These are phyloP conservation scores for Suhomyces yuchorum DNA, from an alignment of 1,139 yeast species.

Conservation along the genomic window DNA sequence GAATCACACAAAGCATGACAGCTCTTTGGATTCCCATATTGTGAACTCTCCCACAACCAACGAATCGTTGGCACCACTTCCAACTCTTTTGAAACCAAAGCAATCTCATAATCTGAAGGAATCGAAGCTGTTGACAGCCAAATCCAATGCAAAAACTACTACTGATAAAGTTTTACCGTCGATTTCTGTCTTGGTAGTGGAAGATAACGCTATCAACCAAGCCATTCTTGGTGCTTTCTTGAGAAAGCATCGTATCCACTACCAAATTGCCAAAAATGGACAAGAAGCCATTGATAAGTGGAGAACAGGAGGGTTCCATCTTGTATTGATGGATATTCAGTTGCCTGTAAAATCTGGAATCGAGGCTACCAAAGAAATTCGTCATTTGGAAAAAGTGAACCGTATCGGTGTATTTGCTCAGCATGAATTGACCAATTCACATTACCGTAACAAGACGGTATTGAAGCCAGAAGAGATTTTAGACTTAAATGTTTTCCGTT, in stretches of 20 bases:
- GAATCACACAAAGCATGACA: background rate
- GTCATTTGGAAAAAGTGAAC: constrained; percentile 78
- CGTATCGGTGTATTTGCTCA: constrained; percentile 79
- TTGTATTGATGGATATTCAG: constrained; percentile 93
- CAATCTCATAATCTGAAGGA: background rate
- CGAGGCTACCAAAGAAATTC: constrained; percentile 87
- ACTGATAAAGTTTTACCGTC: constrained; percentile 66
- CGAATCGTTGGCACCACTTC: background rate
- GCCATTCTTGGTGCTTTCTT: constrained; percentile 91
- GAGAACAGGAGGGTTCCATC: constrained; percentile 89
- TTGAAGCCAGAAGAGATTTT: constrained; percentile 49
- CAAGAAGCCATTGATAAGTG: constrained; percentile 90
- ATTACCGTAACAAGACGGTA: constrained; percentile 23
- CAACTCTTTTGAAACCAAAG: constrained; percentile 1
- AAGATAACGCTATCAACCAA: constrained; percentile 93
- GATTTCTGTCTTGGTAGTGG: constrained; percentile 88
- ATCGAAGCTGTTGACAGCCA: background rate
- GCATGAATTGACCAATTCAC: constrained; percentile 33
- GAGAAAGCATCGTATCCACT: constrained; percentile 81
- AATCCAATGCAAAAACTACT: constrained; percentile 25
- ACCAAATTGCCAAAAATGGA: constrained; percentile 87
- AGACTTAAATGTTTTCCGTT: constrained; percentile 64
- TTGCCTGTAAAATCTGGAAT: constrained; percentile 91
- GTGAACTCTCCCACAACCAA: constrained; percentile 8
- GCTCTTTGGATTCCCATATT: constrained; percentile 11